Evolutionary conservation across 345 rosid species (phyloP).

Genomic region (Gossypium raimondii): DNA sequence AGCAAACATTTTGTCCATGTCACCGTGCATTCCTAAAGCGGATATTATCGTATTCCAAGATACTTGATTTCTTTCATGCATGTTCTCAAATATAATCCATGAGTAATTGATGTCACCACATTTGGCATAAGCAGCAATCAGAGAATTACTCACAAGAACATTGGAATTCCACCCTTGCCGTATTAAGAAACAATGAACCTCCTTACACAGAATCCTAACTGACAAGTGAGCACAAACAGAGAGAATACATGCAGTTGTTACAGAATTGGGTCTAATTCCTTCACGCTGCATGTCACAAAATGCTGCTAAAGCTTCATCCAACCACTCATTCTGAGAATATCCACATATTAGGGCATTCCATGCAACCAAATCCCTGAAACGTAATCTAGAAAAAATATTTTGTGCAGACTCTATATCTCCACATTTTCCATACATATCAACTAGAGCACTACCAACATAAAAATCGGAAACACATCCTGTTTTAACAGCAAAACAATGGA

Average conservation of each 20-base stretch:
- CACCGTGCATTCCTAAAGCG: constrained; percentile 44
- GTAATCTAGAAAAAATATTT: constrained; percentile 28
- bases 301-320: constrained; percentile 32
- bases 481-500: constrained; percentile 40
- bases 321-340: constrained; percentile 32
- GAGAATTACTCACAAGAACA: constrained; percentile 39
- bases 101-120: constrained; percentile 36
- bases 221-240: constrained; percentile 36
- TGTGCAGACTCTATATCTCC: constrained; percentile 32
- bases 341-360: constrained; percentile 49
- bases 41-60: constrained; percentile 45
- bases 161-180: constrained; percentile 28
- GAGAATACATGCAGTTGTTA: constrained; percentile 39
- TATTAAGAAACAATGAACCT: constrained; percentile 38
- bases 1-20: constrained; percentile 24
- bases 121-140: constrained; percentile 40
- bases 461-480: constrained; percentile 21
- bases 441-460: constrained; percentile 42
- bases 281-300: constrained; percentile 33
- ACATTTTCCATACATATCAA: constrained; percentile 45
- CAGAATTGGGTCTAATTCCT: constrained; percentile 32
- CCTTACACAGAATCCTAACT: constrained; percentile 32
- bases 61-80: constrained; percentile 28
- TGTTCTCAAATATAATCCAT: constrained; percentile 27
- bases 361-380: constrained; percentile 31